phyloP scores from a whole-genome alignment of 192 early-diverging fungal species.

The Diversispora eburnea region DNA sequence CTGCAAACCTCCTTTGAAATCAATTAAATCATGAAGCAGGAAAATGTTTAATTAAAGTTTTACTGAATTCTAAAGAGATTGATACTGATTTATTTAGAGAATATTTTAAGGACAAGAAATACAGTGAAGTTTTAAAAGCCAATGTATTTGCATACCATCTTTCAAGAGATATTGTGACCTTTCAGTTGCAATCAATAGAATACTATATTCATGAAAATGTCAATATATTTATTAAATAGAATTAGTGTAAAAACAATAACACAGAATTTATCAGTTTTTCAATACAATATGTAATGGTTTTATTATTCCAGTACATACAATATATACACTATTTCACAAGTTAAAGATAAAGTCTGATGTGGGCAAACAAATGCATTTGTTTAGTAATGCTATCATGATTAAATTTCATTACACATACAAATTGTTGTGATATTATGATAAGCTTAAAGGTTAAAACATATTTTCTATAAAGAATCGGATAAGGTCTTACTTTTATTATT shows the following conservation, averaged over 20 bases:
- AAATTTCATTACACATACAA: too few relatives aligned
- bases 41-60: slow-evolving; percentile 14
- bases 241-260: not conserved
- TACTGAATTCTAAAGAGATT: slow-evolving; percentile 22
- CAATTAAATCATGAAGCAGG: slow-evolving; percentile 19
- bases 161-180: not conserved
- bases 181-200: slow-evolving; percentile 21
- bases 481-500: too few relatives aligned
- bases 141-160: slow-evolving; percentile 23
- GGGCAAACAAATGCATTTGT: too few relatives aligned
- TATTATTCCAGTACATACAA: too few relatives aligned
- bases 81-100: slow-evolving; percentile 1
- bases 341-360: too few relatives aligned
- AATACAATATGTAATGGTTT: too few relatives aligned
- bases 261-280: too few relatives aligned
- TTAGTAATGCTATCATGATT: too few relatives aligned
- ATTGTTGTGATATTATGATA: too few relatives aligned
- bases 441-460: too few relatives aligned
- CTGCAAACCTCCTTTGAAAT: not conserved
- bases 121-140: slow-evolving; percentile 7
- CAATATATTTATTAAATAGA: slow-evolving; percentile 6
- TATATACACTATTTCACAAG: too few relatives aligned
- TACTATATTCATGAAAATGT: slow-evolving; percentile 12
- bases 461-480: too few relatives aligned
- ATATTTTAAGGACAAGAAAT: slow-evolving; percentile 12